Percentiles rank a stretch among this genome's conserved stretches.
Evolutionary conservation across 1,284 basidiomycete species (phyloP).

Genomic region (Puccinia sorghi): DNA sequence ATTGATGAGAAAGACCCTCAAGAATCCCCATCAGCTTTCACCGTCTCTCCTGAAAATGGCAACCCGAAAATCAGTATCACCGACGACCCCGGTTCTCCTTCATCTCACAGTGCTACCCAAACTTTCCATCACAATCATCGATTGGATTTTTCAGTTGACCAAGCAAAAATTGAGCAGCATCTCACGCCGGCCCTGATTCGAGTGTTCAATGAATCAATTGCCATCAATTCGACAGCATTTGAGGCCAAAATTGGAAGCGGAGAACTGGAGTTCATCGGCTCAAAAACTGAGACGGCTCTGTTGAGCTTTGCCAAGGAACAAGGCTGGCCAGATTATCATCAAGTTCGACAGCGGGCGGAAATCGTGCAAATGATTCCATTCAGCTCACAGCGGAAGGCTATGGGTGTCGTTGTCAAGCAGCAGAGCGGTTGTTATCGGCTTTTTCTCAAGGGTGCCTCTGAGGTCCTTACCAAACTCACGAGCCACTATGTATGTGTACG

Average conservation of each 20-base stretch:
- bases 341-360: slow-evolving; percentile 56
- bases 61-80: slow-evolving; percentile 20
- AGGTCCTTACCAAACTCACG: slow-evolving; percentile 55
- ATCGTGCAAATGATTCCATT: slow-evolving; percentile 59
- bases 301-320: slow-evolving; percentile 76
- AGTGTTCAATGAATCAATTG: slow-evolving; percentile 51
- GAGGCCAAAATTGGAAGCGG: slow-evolving; percentile 33
- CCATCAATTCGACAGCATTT: slow-evolving; percentile 52
- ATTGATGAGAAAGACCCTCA: slow-evolving; percentile 64
- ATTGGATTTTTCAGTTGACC: slow-evolving; percentile 50
- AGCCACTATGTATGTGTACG: slow-evolving; percentile 33
- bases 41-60: slow-evolving; percentile 1
- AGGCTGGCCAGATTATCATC: slow-evolving; percentile 68
- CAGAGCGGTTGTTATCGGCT: slow-evolving; percentile 55
- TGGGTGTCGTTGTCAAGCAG: slow-evolving; percentile 59
- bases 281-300: slow-evolving; percentile 59
- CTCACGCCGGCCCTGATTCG: slow-evolving; percentile 22
- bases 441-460: slow-evolving; percentile 59
- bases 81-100: slow-evolving; percentile 16
- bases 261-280: slow-evolving; percentile 56
- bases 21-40: background rate
- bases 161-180: slow-evolving; percentile 14
- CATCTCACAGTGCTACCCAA: background rate
- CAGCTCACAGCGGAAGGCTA: slow-evolving; percentile 59
- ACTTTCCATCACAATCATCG: slow-evolving; percentile 35